Percentiles rank a stretch among this genome's conserved stretches.
phyloP scores from a whole-genome alignment of 257 asterid genomes.

The Handroanthus guayacan region DNA sequence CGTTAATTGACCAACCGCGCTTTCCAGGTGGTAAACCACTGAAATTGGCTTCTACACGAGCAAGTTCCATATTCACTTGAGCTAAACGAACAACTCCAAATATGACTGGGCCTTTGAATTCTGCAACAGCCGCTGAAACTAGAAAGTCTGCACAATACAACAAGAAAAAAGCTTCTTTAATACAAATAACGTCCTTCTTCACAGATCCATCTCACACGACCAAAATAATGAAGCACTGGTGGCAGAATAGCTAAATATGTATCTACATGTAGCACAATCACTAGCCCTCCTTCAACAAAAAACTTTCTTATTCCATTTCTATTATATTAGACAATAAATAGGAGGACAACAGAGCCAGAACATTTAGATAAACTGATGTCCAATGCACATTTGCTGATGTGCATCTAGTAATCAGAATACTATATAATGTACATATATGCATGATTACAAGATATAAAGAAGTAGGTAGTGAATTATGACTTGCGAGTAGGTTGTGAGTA shows the following conservation, averaged over 20 bases:
- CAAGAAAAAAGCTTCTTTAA: neutral
- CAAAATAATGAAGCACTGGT: neutral
- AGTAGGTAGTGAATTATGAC: too few relatives aligned
- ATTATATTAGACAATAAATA: conserved; percentile 1
- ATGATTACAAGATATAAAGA: too few relatives aligned
- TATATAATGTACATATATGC: too few relatives aligned
- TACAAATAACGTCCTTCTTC: neutral
- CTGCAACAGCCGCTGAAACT: conserved; percentile 89
- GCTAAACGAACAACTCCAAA: conserved; percentile 93
- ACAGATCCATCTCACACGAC: neutral
- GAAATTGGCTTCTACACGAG: conserved; percentile 88
- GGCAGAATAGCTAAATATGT: neutral
- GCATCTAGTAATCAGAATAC: too few relatives aligned
- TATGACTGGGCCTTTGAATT: conserved; percentile 84
- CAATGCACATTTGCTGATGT: too few relatives aligned
- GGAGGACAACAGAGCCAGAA: neutral
- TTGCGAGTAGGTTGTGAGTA: too few relatives aligned
- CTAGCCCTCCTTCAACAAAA: neutral
- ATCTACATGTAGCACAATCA: neutral
- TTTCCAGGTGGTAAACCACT: conserved; percentile 88
- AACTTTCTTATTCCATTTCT: neutral
- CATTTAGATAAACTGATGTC: neutral
- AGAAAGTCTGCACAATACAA: conserved; percentile 70
- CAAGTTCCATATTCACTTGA: conserved; percentile 87
- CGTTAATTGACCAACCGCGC: conserved; percentile 87